Base-by-base conservation (phyloP, 108 stramenopile genomes). In the Conticribra guillardii region DNA sequence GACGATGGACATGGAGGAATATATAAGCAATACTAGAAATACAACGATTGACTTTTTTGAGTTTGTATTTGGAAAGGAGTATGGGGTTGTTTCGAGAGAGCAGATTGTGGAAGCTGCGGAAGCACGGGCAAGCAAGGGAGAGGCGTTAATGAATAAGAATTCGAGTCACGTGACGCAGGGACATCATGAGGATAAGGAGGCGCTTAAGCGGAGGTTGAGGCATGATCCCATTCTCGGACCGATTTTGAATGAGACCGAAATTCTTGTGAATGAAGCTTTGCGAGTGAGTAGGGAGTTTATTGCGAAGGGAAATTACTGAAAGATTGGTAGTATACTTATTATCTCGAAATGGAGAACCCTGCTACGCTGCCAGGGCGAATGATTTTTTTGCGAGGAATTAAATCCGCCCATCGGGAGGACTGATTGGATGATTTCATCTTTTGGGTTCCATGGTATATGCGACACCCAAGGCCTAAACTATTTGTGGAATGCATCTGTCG, bases 11-110 rank as follows among this genome's bases (percentile, higher is more conserved):
- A 50, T 48, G 57, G 34, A 33, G 30, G 45, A 63, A 2, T 63
- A 45, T 28, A 60, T 50, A 16, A 17, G 26, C 18, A 44, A 69
- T 59, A 54, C 69, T 17, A 21, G 49, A 4, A 48, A 37, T 1
- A 33, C 32, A 21, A 55, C 32, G 29, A 50, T 51, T 5, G 23
- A 33, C 3, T 56, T 54, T 50, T 21, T 51, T 2, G 57, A 69
- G 23, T 69, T 69, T 60, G 31, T 59, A 8, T 50, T 69, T 14
- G 69, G 69, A 3, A 41, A 11, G 37, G 37, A 11, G 11, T 9
- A 41, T 41, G 37, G 5, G 8, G 11, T 11, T 41, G 37, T 41
- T 41, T 41, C 37, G 37, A 41, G 37, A 41, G 37, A 41, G 37
- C 37, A 41, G 11, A 41, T 41, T 9, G 37, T 41, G 11, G 11